Base-by-base conservation (phyloP, 768 basidiomycete genomes). In the Suillus americanus region DNA sequence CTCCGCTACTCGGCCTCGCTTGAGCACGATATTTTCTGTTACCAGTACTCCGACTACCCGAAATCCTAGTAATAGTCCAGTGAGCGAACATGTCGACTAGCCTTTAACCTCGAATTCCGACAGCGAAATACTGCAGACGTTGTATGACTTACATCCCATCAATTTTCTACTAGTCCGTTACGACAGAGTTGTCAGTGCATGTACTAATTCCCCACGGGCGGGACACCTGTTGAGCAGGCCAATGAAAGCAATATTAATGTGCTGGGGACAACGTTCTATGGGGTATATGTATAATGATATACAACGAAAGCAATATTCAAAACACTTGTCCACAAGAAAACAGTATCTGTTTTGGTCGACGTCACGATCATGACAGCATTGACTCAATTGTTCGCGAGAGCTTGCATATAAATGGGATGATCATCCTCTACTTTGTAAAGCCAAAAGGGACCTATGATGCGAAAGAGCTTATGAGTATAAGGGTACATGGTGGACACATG, bases 371-470 rank as follows among this genome's bases (percentile, higher is more conserved):
- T 40, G 38, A 57, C 10, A 54, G 30, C 1, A n/a, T 54, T 14
- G 16, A 35, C n/a, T 69, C 56, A 65, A 40, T 48, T 33, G 9
- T 53, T 45, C 16, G 67, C 40, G 35, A 68, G 54, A 57, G 63
- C 57, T 80, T 78, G 77, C 35, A 82, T 69, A 57, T 79, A 70
- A 7, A 73, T 70, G 16, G 78, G 71, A 69, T 73, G 71, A 60
- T 78, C 71, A 12, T 81, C 79, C 20, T 75, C 75, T 53, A 84
- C 83, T 73, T 88, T 89, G 83, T 86, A 89, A 68, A 90, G 79
- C 89, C 88, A 90, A 71, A 89, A 90, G 3, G 89, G 89, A 50
- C 89, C 89, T 89, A 7, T 30, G 67, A 28, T 55, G 48, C 20
- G 28, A 38, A 13, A 37, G 55, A 59, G 62, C 46, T 38, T 13